Conservation (phyloP, 1,284 basidiomycete genomes). For the Exsudoporus floridanus region DNA sequence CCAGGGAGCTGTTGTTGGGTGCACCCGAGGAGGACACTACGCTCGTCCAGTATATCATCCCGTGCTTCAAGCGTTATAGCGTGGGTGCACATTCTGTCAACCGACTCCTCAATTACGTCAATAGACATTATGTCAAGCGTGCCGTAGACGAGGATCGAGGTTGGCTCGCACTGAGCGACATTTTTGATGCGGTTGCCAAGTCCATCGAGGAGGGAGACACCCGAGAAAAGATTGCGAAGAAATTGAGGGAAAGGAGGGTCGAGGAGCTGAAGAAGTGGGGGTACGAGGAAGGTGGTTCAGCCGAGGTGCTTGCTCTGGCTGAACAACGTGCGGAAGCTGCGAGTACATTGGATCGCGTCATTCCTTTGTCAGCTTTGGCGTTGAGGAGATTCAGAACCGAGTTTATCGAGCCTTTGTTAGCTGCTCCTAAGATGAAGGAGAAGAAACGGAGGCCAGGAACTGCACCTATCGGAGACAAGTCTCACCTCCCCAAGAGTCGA, state of each 20-base stretch:
- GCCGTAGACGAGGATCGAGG: conserved; percentile 74
- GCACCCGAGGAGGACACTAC: conserved; percentile 63
- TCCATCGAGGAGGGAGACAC: conserved; percentile 51
- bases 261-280: conserved; percentile 73
- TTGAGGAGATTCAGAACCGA: conserved; percentile 68
- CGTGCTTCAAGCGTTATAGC: conserved; percentile 66
- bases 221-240: conserved; percentile 55
- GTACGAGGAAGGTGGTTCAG: conserved; percentile 50
- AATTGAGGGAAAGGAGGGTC: conserved; percentile 54
- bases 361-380: conserved; percentile 61
- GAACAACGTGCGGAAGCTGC: conserved; percentile 73
- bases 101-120: conserved; percentile 74
- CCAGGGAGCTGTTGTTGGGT: conserved; percentile 60
- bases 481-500: conserved; percentile 56
- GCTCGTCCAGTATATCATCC: conserved; percentile 66
- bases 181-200: conserved; percentile 61
- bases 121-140: conserved; percentile 75
- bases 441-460: conserved; percentile 45
- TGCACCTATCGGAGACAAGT: conserved; percentile 33
- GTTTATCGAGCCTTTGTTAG: conserved; percentile 64
- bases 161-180: conserved; percentile 67
- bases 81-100: conserved; percentile 63
- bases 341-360: conserved; percentile 61
- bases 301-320: conserved; percentile 49
- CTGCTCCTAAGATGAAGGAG: conserved; percentile 60